phyloP scores from a whole-genome alignment of 768 basidiomycete species.

The Tricholoma terreum region DNA sequence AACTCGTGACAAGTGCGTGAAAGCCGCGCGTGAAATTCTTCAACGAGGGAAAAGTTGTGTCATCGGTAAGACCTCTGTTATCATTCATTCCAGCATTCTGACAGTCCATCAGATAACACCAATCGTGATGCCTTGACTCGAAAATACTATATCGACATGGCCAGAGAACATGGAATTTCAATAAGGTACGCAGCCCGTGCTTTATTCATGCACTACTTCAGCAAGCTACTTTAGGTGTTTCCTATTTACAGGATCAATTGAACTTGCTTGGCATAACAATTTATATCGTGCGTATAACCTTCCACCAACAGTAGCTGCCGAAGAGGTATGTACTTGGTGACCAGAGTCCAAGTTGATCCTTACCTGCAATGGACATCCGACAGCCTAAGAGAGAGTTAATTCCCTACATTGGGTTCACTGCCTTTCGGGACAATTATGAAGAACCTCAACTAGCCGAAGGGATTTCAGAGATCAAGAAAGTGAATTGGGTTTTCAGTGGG shows the following conservation, averaged over 20 bases:
- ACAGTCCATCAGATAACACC: constrained; percentile 73
- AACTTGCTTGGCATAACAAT: constrained; percentile 92
- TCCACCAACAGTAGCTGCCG: constrained; percentile 40
- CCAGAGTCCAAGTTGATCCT: neutral
- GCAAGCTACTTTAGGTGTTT: constrained; percentile 52
- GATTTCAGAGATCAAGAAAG: constrained; percentile 67
- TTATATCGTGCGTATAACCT: constrained; percentile 75
- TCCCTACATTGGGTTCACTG: constrained; percentile 57
- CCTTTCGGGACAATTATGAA: constrained; percentile 61
- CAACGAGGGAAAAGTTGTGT: constrained; percentile 63
- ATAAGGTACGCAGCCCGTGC: constrained; percentile 43
- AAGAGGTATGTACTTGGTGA: constrained; percentile 34
- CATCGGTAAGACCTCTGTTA: constrained; percentile 51
- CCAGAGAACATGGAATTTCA: constrained; percentile 49
- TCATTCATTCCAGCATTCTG: neutral
- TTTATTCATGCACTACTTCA: neutral
- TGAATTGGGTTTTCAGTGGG: constrained; percentile 83
- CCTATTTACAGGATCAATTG: constrained; percentile 68
- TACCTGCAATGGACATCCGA: constrained; percentile 28
- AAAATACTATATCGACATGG: constrained; percentile 66
- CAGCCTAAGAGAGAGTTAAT: constrained; percentile 51
- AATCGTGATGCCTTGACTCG: constrained; percentile 74
- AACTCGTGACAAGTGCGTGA: constrained; percentile 73
- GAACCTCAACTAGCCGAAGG: constrained; percentile 69
- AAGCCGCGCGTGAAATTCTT: constrained; percentile 54